These are phyloP conservation scores for Rhizopogon roseolus DNA, from an alignment of 768 basidiomycete genomes.

Conservation along the genomic window DNA sequence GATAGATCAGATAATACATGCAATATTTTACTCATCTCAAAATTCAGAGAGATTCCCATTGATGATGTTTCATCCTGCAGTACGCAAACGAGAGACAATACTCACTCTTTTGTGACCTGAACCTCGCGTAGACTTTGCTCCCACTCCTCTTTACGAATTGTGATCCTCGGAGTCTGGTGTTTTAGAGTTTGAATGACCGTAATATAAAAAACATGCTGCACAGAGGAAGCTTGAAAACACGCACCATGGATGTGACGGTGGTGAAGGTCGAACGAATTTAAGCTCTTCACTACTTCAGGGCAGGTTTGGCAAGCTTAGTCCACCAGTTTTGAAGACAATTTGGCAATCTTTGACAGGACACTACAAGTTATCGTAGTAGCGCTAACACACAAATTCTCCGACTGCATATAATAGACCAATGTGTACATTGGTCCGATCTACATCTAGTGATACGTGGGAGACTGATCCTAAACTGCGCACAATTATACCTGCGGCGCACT, in stretches of 20 bases:
- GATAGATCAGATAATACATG: slow-evolving; percentile 83
- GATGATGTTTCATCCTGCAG: slow-evolving; percentile 56
- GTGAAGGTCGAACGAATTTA: slow-evolving; percentile 25
- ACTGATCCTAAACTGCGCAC: no score
- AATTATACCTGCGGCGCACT: no score
- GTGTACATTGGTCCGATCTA: no score
- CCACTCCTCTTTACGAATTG: slow-evolving; percentile 83
- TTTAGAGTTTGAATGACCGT: not conserved
- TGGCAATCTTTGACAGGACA: not conserved
- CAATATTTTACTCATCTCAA: slow-evolving; percentile 67
- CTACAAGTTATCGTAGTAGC: no score
- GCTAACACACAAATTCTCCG: no score
- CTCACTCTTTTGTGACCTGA: slow-evolving; percentile 86
- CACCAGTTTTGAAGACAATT: slow-evolving; percentile 4
- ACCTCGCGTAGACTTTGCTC: slow-evolving; percentile 78
- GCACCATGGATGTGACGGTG: slow-evolving; percentile 26
- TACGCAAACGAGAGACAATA: slow-evolving; percentile 21
- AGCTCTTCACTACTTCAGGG: slow-evolving; percentile 32
- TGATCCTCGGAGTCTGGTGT: slow-evolving; percentile 44
- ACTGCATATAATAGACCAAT: no score
- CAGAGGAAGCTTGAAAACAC: slow-evolving; percentile 10
- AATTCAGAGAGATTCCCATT: slow-evolving; percentile 99
- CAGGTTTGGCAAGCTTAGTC: slow-evolving; percentile 17
- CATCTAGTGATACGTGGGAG: no score
- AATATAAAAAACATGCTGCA: not conserved